Evolutionary conservation across 2,329 filamentous ascomycete genomes (phyloP).

Genomic region (Xylariaceae sp.): DNA sequence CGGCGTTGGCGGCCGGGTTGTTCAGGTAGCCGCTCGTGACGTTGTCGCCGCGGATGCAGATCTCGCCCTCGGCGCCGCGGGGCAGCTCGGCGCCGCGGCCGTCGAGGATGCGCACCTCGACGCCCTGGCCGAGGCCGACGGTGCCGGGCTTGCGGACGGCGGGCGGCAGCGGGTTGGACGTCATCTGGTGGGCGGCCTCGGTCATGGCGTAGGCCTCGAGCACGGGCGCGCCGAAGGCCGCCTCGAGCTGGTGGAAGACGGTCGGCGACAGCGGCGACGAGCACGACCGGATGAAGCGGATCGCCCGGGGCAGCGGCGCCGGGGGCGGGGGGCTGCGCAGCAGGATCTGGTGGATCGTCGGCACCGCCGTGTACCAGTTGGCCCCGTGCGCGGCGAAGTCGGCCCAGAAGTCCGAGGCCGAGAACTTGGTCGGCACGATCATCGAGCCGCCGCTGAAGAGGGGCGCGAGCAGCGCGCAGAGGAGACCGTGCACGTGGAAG

Average conservation of each 20-base stretch:
- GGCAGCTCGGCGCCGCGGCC: constrained; percentile 59
- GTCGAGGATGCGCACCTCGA: constrained; percentile 72
- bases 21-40: constrained; percentile 82
- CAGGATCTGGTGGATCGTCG: constrained; percentile 85
- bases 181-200: constrained; percentile 81
- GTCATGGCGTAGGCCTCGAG: constrained; percentile 92
- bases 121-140: constrained; percentile 76
- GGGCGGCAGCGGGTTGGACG: constrained; percentile 64
- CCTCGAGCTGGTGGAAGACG: constrained; percentile 71
- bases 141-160: constrained; percentile 71
- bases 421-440: constrained; percentile 72
- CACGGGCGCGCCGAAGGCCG: constrained; percentile 68
- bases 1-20: constrained; percentile 67
- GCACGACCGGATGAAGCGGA: constrained; percentile 83
- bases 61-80: constrained; percentile 67
- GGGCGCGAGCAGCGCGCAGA: constrained; percentile 74
- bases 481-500: constrained; percentile 84
- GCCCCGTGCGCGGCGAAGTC: constrained; percentile 68
- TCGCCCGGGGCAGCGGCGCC: constrained; percentile 53
- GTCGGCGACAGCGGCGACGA: constrained; percentile 78
- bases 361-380: constrained; percentile 92
- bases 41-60: constrained; percentile 75
- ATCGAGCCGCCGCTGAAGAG: constrained; percentile 70
- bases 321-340: constrained; percentile 66
- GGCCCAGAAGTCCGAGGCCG: constrained; percentile 72